phyloP scores from a whole-genome alignment of 2,329 filamentous ascomycete species.

The Pseudogymnoascus sp. region DNA sequence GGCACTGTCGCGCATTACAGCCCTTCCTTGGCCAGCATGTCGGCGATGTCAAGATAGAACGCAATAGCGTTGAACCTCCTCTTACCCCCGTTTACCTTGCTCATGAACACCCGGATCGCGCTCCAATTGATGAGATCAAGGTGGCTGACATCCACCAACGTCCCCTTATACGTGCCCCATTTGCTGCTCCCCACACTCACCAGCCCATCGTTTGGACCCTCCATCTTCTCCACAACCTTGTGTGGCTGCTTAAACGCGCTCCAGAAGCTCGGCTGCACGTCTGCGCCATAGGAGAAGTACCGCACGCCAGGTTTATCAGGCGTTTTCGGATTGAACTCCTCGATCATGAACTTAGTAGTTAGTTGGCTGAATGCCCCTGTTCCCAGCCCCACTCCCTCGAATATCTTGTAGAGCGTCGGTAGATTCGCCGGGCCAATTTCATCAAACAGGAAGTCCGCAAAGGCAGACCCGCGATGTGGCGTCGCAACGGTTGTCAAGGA shows the following conservation, averaged over 20 bases:
- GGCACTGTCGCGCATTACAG: slow-evolving; percentile 14
- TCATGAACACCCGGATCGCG: slow-evolving; percentile 47
- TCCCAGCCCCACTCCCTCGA: slow-evolving; percentile 44
- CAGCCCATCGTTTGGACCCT: slow-evolving; percentile 58
- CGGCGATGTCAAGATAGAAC: slow-evolving; percentile 56
- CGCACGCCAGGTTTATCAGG: slow-evolving; percentile 43
- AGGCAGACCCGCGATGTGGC: slow-evolving; percentile 33
- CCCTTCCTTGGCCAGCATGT: slow-evolving; percentile 65
- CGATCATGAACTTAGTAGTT: slow-evolving; percentile 48
- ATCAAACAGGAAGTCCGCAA: slow-evolving; percentile 46
- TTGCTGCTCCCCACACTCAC: slow-evolving; percentile 55
- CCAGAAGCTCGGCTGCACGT: slow-evolving; percentile 47
- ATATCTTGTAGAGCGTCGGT: slow-evolving; percentile 46
- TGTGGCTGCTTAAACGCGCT: slow-evolving; percentile 54
- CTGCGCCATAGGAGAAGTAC: slow-evolving; percentile 57
- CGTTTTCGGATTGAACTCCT: slow-evolving; percentile 50
- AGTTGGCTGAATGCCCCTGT: slow-evolving; percentile 55
- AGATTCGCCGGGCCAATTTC: slow-evolving; percentile 38
- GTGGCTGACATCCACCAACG: slow-evolving; percentile 52
- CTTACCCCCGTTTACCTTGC: slow-evolving; percentile 44
- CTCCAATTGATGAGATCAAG: slow-evolving; percentile 62
- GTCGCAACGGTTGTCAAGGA: slow-evolving; percentile 31
- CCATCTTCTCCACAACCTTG: slow-evolving; percentile 38
- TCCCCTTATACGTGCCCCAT: slow-evolving; percentile 58
- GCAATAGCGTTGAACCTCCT: slow-evolving; percentile 57